Evolutionary conservation across 495 filamentous ascomycete genomes (phyloP).

Genomic region (Aspergillus ostianus): DNA sequence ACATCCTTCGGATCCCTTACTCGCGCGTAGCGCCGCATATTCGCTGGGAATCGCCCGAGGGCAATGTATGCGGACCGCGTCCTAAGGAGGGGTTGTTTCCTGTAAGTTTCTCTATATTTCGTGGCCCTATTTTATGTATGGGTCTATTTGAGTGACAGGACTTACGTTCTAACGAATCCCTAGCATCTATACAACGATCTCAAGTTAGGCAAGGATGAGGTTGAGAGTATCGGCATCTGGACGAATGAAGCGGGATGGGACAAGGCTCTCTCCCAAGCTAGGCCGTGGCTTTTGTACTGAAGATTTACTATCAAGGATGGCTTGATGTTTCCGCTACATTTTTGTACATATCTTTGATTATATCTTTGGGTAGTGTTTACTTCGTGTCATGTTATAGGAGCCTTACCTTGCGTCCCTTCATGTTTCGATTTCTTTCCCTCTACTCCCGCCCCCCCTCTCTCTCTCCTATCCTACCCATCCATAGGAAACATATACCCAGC

Average conservation of each 20-base stretch:
- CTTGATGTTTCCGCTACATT: conserved; percentile 6
- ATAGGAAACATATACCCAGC: conserved; percentile 48
- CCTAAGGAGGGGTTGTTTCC: conserved; percentile 47
- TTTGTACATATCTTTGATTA: conserved; percentile 8
- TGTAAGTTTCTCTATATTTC: conserved; percentile 26
- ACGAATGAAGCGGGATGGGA: conserved; percentile 48
- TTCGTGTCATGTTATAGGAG: not conserved
- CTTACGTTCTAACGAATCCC: not conserved
- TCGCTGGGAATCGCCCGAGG: conserved; percentile 44
- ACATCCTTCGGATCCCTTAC: conserved; percentile 78
- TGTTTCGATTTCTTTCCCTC: too few species aligned
- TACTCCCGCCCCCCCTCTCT: too few species aligned
- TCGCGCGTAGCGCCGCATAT: conserved; percentile 44
- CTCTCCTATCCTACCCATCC: not conserved
- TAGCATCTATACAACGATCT: conserved; percentile 48
- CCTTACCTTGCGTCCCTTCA: not conserved
- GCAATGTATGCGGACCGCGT: conserved; percentile 38
- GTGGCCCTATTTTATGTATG: not conserved
- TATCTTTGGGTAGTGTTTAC: not conserved
- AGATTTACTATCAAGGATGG: not conserved
- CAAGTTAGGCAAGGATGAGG: conserved; percentile 42
- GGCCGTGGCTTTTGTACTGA: conserved; percentile 42
- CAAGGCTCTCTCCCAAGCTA: conserved; percentile 35
- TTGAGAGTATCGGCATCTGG: conserved; percentile 45
- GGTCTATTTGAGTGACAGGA: too few species aligned